Conservation (phyloP, 192 early-diverging fungal species). For the Coemansia asiatica region DNA sequence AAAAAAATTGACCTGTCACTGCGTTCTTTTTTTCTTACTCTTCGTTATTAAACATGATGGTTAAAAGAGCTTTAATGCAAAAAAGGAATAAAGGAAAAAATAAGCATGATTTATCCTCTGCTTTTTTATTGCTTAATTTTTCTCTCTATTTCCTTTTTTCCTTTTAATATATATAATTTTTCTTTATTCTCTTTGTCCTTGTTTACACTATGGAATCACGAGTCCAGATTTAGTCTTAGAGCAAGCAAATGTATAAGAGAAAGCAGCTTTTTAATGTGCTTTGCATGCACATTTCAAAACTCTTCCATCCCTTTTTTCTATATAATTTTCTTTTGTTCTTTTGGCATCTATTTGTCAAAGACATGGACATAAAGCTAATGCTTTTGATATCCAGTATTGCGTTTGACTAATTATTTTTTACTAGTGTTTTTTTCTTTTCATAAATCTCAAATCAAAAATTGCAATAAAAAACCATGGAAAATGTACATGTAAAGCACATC, state of each 20-base stretch:
- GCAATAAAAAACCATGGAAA: too few species aligned
- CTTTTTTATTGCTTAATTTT: not conserved
- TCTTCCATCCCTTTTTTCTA: not conserved
- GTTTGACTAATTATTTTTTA: too few species aligned
- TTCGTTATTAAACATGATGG: not conserved
- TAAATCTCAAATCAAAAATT: too few species aligned
- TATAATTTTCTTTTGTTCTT: not conserved
- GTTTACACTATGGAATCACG: too few species aligned
- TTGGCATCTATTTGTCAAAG: too few species aligned
- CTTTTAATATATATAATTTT: not conserved
- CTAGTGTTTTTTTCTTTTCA: too few species aligned
- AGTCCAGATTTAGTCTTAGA: too few species aligned
- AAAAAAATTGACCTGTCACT: not conserved
- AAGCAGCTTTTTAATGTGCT: not conserved
- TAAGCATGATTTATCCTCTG: not conserved
- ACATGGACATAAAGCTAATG: too few species aligned
- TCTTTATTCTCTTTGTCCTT: too few species aligned
- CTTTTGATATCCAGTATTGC: too few species aligned
- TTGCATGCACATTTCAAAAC: not conserved
- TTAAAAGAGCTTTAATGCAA: not conserved
- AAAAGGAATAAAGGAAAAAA: not conserved
- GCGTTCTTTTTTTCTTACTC: not conserved
- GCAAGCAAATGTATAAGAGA: too few species aligned
- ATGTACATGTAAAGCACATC: too few species aligned
- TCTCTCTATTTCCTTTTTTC: not conserved